phyloP scores from a whole-genome alignment of 257 asterid genomes.

The Asclepias syriaca region DNA sequence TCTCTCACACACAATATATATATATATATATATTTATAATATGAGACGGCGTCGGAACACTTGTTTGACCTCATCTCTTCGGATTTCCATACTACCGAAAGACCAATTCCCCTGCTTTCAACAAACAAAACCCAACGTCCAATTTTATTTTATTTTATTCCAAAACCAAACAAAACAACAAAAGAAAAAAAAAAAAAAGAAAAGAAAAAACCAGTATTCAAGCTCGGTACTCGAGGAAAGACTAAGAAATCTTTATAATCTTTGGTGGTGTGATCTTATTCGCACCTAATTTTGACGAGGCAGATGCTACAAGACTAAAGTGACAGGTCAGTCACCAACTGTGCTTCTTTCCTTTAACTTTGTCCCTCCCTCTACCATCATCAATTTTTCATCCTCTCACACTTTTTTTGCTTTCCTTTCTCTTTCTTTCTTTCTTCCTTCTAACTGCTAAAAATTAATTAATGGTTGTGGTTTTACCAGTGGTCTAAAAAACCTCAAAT shows the following conservation, averaged over 20 bases:
- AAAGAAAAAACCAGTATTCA: background rate
- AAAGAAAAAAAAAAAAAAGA: too few species aligned
- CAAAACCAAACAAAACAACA: background rate
- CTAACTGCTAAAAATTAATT: background rate
- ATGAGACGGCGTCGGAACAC: conserved; percentile 34
- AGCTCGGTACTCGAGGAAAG: conserved; percentile 3
- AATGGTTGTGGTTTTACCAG: conserved; percentile 11
- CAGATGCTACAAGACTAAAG: conserved; percentile 36
- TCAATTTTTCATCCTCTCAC: background rate
- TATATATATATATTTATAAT: background rate
- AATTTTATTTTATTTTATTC: too few species aligned
- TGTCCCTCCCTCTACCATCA: conserved; percentile 28
- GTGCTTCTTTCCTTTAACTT: conserved; percentile 38
- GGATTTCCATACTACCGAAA: background rate
- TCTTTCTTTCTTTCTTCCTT: background rate
- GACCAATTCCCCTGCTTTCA: conserved; percentile 18
- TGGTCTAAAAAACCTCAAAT: conserved; percentile 23
- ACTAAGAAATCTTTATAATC: conserved; percentile 3
- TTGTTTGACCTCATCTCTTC: conserved; percentile 43
- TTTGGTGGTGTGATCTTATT: conserved; percentile 40
- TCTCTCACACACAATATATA: background rate
- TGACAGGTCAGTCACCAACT: conserved; percentile 73
- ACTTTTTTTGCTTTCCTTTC: too few species aligned
- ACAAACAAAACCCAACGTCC: too few species aligned
- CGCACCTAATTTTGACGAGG: conserved; percentile 73